Base-by-base conservation (phyloP, 805 yeast species). In the Candida piceae region DNA sequence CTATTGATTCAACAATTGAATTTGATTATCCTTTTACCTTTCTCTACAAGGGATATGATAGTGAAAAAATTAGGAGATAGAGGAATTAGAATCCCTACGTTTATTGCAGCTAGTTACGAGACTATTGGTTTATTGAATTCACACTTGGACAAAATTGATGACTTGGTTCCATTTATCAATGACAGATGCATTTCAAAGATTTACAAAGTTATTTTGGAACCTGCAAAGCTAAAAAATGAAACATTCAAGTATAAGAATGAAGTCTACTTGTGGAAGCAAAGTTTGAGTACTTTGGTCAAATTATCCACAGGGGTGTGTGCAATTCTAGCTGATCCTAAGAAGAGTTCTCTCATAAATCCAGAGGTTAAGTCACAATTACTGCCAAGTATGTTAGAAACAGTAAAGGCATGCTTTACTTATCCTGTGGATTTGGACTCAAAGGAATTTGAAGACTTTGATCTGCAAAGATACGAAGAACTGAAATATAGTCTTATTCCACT, bases 41-140 rank as follows among this genome's bases (percentile, higher is more conserved):
- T 76, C 52, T 78, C 76, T 4, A 74, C 78, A 0, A 64, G 83
- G 40, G 69, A 66, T 16, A 61, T 78, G 38, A 80, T 82, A 29
- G 69, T 72, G 35, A 69, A 66, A 39, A 80, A 80, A 48, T 53
- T 82, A 18, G 60, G 58, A 4, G 44, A 54, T 7, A 49, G 55
- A 61, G 57, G 61, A 62, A 49, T 47, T 45, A 29, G 74, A 34
- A 69, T 81, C 21, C 85, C 89, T 3, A 69, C 83, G 0, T 84
- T 83, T 48, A 67, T 75, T 21, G 78, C 84, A 0, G 60, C 78
- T 1, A 72, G 88, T 46, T 69, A 68, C 35, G 48, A 52, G 13
- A 66, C 82, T 0, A 59, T 75, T 32, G 55, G 57, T 6, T 41
- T 71, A 12, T 48, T 82, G n/a, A 42, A 49, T 2, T 41, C 44